Base-by-base conservation (phyloP, 2,329 filamentous ascomycete species). In the Cadophora sp. region DNA sequence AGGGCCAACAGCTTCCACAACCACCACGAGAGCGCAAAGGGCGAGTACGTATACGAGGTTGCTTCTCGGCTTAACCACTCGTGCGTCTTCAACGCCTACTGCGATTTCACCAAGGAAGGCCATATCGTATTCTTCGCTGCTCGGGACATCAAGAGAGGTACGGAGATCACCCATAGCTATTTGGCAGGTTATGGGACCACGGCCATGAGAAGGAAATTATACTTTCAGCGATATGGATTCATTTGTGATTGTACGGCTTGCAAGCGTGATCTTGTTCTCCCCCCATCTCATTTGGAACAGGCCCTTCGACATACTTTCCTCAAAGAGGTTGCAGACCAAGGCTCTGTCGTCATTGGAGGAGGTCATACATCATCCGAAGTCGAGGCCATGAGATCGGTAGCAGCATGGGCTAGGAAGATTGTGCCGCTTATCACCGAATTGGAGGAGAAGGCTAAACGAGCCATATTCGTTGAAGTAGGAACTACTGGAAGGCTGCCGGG, bases 61-160 rank as follows among this genome's bases (percentile, higher is more conserved):
- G 63, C 55, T 1, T 65, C 63, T 6, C 46, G 55, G 1, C 34
- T 65, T 11, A 65, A 65, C n/a, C 63, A 65, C 22, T n/a, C 22
- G 2, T 65, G 55, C 26, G 9, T 7, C 9, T 29, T 27, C 2
- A 60, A 53, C 12, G 31, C 27, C 1, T 26, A 3, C 16, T 26
- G 12, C 24, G 19, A 19, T 5, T 60, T 51, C 24, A 55, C 64
- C 5, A 50, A 65, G n/a, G 63, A 51, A n/a, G 16, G 24, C 19
- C 22, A 60, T 19, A 65, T 65, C n/a, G 40, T 65, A 1, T 65
- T 66, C 29, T 51, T 37, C 8, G 64, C 64, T n/a, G 16, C 6
- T 37, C 26, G 40, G n/a, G 27, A 50, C 40, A 65, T 65, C 43
- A 16, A 24, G 16, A 11, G 22, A 7, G 63, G 53, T 26, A 16